phyloP scores from a whole-genome alignment of 441 rosid genomes.

The Bocquillonia castaneifolia region DNA sequence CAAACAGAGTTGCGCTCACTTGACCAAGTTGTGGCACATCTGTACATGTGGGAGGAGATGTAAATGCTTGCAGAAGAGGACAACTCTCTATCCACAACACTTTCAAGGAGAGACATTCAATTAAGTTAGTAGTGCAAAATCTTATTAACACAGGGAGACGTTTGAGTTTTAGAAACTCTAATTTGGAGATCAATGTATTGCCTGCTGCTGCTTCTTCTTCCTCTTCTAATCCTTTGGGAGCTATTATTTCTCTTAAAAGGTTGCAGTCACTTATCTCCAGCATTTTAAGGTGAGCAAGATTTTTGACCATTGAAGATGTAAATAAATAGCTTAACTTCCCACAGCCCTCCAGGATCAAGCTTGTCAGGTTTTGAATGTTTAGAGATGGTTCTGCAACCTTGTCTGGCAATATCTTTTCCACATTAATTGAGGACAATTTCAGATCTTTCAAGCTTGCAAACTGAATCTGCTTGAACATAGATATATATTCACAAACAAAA shows the following conservation, averaged over 20 bases:
- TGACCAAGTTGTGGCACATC: no score
- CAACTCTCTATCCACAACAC: neutral
- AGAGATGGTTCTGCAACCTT: neutral
- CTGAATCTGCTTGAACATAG: neutral
- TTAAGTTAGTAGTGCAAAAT: neutral
- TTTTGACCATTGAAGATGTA: neutral
- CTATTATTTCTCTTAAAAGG: neutral
- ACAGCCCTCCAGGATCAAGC: neutral
- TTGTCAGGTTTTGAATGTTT: neutral
- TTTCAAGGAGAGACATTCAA: conserved; percentile 16
- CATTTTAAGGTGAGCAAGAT: conserved; percentile 13
- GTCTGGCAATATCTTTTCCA: neutral
- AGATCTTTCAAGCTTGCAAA: neutral
- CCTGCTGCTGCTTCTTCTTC: no score
- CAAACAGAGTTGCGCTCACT: neutral
- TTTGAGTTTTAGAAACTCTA: neutral
- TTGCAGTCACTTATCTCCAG: conserved; percentile 3
- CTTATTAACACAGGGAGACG: conserved; percentile 13
- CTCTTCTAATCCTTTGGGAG: neutral
- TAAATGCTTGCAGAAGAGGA: neutral
- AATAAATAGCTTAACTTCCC: neutral
- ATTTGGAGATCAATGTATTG: neutral
- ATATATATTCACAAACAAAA: no score
- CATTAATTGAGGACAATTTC: neutral
- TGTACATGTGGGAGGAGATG: neutral